These are phyloP conservation scores for Penicillium simplicissimum DNA, from an alignment of 495 filamentous ascomycete species.

Conservation along the genomic window DNA sequence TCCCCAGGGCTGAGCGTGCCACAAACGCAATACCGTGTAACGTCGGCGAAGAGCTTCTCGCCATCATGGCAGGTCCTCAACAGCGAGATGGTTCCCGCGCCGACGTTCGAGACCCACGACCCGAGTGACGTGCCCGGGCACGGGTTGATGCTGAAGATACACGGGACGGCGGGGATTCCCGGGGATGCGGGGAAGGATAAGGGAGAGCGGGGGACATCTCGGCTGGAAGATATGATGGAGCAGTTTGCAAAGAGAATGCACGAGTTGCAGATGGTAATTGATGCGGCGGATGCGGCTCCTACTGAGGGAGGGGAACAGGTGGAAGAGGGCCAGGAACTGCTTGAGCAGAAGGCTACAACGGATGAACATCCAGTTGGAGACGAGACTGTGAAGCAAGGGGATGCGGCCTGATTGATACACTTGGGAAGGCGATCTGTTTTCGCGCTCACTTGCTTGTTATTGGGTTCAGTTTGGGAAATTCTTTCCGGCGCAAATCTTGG, in stretches of 20 bases:
- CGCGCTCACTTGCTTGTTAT: not conserved
- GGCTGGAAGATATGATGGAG: slow-evolving; percentile 57
- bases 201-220: slow-evolving; percentile 38
- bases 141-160: slow-evolving; percentile 68
- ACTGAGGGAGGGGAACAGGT: not conserved
- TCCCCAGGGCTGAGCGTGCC: slow-evolving; percentile 35
- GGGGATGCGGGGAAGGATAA: slow-evolving; percentile 31
- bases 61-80: slow-evolving; percentile 55
- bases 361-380: not conserved
- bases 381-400: not conserved
- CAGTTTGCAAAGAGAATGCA: slow-evolving; percentile 68
- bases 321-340: slow-evolving; percentile 2
- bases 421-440: not conserved
- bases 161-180: slow-evolving; percentile 50
- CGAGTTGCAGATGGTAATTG: slow-evolving; percentile 48
- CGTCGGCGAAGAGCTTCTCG: slow-evolving; percentile 50
- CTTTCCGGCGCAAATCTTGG: not conserved
- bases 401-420: not conserved
- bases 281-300: slow-evolving; percentile 26
- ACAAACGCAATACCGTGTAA: slow-evolving; percentile 39
- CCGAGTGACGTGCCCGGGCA: slow-evolving; percentile 30
- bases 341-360: not conserved
- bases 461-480: not conserved
- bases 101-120: slow-evolving; percentile 57
- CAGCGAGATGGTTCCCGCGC: slow-evolving; percentile 53